Evolutionary conservation across 2,329 filamentous ascomycete species (phyloP).

Genomic region (Pestalotiopsis sp.): DNA sequence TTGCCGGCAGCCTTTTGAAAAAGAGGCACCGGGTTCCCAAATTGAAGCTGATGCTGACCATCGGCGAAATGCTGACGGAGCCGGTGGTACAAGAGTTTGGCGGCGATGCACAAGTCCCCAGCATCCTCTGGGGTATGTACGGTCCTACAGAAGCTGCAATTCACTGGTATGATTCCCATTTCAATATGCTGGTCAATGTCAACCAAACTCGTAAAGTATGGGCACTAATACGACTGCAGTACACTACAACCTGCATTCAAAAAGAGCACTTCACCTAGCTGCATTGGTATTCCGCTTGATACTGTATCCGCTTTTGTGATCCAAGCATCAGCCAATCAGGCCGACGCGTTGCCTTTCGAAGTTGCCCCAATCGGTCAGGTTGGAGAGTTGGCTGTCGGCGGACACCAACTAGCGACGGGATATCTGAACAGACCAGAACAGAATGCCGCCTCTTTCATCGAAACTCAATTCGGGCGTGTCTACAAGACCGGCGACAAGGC

Average conservation of each 20-base stretch:
- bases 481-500: constrained; percentile 90
- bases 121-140: constrained; percentile 90
- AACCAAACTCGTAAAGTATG: not conserved
- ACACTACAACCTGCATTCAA: constrained; percentile 70
- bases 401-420: constrained; percentile 75
- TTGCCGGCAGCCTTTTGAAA: constrained; percentile 75
- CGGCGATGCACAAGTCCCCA: constrained; percentile 48
- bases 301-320: constrained; percentile 81
- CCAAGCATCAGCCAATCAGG: constrained; percentile 41
- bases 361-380: constrained; percentile 67
- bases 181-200: too few relatives aligned
- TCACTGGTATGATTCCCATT: constrained; percentile 62
- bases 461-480: constrained; percentile 67
- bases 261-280: constrained; percentile 58
- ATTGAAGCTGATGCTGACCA: constrained; percentile 76
- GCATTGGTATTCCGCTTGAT: constrained; percentile 77
- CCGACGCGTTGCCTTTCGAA: constrained; percentile 37
- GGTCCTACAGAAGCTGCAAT: constrained; percentile 91
- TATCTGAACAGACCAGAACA: constrained; percentile 84
- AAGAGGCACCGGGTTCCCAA: constrained; percentile 68
- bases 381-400: constrained; percentile 82
- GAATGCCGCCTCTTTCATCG: constrained; percentile 71
- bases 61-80: constrained; percentile 88
- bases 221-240: constrained; percentile 37
- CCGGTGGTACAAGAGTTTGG: constrained; percentile 82